These are phyloP conservation scores for Mycena pura DNA, from an alignment of 768 basidiomycete species.

Conservation along the genomic window DNA sequence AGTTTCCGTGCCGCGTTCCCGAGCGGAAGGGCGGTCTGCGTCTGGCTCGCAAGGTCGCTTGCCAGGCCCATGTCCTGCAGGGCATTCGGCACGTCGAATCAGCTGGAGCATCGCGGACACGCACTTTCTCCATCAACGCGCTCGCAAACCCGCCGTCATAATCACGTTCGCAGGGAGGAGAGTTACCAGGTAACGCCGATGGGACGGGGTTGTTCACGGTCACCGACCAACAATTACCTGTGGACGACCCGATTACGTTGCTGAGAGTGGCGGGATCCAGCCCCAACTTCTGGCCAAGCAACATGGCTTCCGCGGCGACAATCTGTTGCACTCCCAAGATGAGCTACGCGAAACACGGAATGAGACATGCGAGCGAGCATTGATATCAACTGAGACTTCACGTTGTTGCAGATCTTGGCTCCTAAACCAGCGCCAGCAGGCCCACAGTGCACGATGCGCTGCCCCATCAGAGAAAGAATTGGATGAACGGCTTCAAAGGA, in stretches of 20 bases:
- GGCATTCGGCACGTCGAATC: not conserved
- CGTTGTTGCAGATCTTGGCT: slow-evolving; percentile 93
- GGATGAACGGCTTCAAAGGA: slow-evolving; percentile 66
- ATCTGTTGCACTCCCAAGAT: slow-evolving; percentile 82
- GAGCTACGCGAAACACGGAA: slow-evolving; percentile 45
- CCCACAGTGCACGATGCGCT: slow-evolving; percentile 84
- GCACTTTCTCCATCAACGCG: slow-evolving; percentile 81
- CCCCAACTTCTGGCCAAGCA: slow-evolving; percentile 83
- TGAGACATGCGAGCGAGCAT: slow-evolving; percentile 28
- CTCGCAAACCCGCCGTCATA: slow-evolving; percentile 91
- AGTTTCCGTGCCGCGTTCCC: slow-evolving; percentile 68
- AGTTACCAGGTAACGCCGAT: slow-evolving; percentile 68
- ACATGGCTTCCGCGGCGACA: slow-evolving; percentile 89
- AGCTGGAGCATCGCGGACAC: not conserved
- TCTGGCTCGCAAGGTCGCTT: slow-evolving; percentile 59
- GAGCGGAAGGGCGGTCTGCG: slow-evolving; percentile 63
- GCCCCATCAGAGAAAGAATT: slow-evolving; percentile 77
- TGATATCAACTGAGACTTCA: slow-evolving; percentile 34
- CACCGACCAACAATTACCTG: slow-evolving; percentile 84
- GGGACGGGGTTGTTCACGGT: slow-evolving; percentile 90
- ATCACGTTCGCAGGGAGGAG: slow-evolving; percentile 82
- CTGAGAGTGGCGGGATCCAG: slow-evolving; percentile 79
- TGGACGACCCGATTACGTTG: slow-evolving; percentile 84
- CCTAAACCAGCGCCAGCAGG: slow-evolving; percentile 81
- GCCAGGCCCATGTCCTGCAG: slow-evolving; percentile 86